Base-by-base conservation (phyloP, 805 yeast genomes). In the Teunomyces atbi region DNA sequence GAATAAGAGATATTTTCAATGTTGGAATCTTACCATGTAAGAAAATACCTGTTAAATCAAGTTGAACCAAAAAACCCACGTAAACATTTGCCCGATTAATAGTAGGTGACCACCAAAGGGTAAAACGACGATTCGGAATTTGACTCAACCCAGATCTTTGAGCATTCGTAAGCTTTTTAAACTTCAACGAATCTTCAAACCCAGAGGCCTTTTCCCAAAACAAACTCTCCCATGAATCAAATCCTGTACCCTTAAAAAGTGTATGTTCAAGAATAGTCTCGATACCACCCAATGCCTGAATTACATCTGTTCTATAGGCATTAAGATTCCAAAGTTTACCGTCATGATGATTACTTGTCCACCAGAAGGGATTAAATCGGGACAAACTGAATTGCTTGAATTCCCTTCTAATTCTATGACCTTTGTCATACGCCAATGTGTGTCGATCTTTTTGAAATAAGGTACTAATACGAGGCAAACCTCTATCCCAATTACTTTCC, bases 41-140 rank as follows among this genome's bases (percentile, higher is more conserved):
- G 65, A 94, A 94, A 23, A 94, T 92, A 58, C 99, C 99, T 0
- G 99, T 94, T 60, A 94, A 72, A 66, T 94, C 99, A 38, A 94
- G 74, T 63, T 94, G 99, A 23, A 94, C 99, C 59, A 91, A 74
- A 71, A 94, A 94, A 21, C 99, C 99, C 47, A 94, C 97, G 61
- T 94, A 94, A 20, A 94, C 98, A 60, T 94, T 94, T 5, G 99
- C 99, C 53, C 99, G 79, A 60, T 94, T 94, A 57, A 94, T 94
- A 0, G 99, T 94, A 5, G 99, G 99, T 0, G 97, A 90, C 99
- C 99, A 94, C 99, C 99, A 94, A 26, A 94, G 71, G 0, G 99
- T 94, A 62, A 94, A 94, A 39, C 99, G 79, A 63, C 99, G 84
- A 62, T 94, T 94, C 3, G 99, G 99, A 59, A 94, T 92, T 69